Conservation (phyloP, 2,329 filamentous ascomycete species). For the Colletotrichum sp. region DNA sequence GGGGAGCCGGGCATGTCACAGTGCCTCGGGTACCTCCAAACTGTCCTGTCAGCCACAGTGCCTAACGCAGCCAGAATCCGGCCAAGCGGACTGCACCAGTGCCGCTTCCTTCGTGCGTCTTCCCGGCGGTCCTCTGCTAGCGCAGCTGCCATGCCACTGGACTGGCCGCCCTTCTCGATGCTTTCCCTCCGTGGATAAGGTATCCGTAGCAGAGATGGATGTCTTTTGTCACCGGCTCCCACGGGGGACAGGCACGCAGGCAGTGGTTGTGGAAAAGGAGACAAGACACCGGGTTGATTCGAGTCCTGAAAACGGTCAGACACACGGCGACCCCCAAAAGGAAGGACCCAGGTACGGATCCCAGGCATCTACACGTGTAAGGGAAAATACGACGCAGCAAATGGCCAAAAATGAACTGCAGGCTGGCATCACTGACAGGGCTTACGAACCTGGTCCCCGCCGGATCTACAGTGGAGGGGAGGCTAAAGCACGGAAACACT, state of each 20-base stretch:
- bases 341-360: neutral
- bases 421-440: neutral
- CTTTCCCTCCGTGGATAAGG: neutral
- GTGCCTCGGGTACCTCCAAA: neutral
- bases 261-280: neutral
- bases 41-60: neutral
- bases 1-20: neutral
- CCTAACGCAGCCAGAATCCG: neutral
- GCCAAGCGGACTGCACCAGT: neutral
- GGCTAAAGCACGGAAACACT: slow-evolving; percentile 15
- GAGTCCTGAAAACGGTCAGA: neutral
- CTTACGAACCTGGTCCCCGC: neutral
- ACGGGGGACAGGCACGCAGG: neutral
- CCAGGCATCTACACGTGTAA: neutral
- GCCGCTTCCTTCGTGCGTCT: neutral
- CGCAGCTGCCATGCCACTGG: neutral
- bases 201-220: neutral
- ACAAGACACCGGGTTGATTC: neutral
- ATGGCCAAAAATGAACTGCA: neutral
- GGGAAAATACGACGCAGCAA: neutral
- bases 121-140: neutral
- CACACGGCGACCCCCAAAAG: neutral
- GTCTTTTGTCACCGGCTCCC: neutral
- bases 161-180: neutral
- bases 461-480: slow-evolving; percentile 13